phyloP scores from a whole-genome alignment of 139 green algal species.

The Tetraselmis chui region DNA sequence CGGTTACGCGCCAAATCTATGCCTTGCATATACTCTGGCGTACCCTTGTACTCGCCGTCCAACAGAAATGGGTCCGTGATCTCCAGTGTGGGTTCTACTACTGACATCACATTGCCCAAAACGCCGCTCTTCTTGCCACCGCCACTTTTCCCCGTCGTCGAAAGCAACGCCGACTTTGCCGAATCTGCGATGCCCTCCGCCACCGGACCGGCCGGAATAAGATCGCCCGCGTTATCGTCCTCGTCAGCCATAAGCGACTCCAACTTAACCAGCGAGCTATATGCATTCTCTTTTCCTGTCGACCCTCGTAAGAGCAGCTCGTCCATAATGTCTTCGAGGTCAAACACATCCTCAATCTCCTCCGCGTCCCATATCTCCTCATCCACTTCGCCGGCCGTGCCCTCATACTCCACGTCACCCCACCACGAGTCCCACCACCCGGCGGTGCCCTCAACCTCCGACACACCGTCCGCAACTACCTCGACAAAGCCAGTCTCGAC shows the following conservation, averaged over 20 bases:
- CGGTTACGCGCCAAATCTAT: too few relatives aligned
- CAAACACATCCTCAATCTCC: constrained; percentile 14
- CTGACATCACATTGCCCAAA: not conserved
- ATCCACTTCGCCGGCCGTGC: constrained; percentile 13
- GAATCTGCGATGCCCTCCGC: not conserved
- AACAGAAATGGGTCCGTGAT: not conserved
- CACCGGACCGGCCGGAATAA: not conserved
- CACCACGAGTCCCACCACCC: constrained; percentile 6
- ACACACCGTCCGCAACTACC: constrained; percentile 13
- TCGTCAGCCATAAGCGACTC: not conserved
- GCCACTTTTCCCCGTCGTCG: not conserved
- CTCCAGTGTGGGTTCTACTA: not conserved
- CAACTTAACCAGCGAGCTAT: not conserved
- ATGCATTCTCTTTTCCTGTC: not conserved
- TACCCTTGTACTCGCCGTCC: not conserved
- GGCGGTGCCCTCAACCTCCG: constrained; percentile 20
- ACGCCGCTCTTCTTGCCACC: not conserved
- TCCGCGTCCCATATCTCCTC: constrained; percentile 11
- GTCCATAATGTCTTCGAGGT: constrained; percentile 31
- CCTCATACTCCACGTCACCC: constrained; percentile 18
- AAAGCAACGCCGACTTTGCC: not conserved
- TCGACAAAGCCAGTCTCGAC: constrained; percentile 12
- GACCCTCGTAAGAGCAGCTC: constrained; percentile 7
- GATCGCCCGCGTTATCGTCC: not conserved
- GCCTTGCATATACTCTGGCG: not conserved